phyloP scores from a whole-genome alignment of 495 filamentous ascomycete genomes.

The Jackrogersella minutella region DNA sequence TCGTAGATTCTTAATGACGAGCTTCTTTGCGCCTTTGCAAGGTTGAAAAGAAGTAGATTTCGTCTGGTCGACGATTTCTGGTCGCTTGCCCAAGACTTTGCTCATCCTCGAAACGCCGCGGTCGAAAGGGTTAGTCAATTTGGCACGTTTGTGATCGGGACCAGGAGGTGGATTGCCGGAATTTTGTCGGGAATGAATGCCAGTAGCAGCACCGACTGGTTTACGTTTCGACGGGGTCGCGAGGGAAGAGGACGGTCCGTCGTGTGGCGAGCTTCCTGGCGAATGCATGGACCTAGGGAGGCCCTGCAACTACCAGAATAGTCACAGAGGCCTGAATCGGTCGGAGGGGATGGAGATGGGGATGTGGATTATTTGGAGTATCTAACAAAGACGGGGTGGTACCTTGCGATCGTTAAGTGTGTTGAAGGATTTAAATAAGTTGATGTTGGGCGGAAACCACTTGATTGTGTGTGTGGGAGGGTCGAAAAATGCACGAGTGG shows the following conservation, averaged over 20 bases:
- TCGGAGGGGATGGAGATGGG: not conserved
- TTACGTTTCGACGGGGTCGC: conserved; percentile 42
- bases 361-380: not conserved
- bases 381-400: not conserved
- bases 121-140: conserved; percentile 16
- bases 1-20: conserved; percentile 87
- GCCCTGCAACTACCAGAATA: conserved; percentile 45
- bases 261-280: conserved; percentile 29
- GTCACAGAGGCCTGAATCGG: conserved; percentile 36
- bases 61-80: conserved; percentile 53
- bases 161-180: conserved; percentile 2
- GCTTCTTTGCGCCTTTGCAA: conserved; percentile 74
- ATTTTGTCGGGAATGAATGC: conserved; percentile 20
- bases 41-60: conserved; percentile 55
- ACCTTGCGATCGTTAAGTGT: not conserved
- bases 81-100: conserved; percentile 51
- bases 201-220: conserved; percentile 12
- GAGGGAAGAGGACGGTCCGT: conserved; percentile 37
- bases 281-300: conserved; percentile 45
- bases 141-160: conserved; percentile 31
- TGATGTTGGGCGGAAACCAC: not conserved
- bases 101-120: conserved; percentile 26
- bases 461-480: not conserved
- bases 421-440: no score
- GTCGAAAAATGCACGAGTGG: no score